Evolutionary conservation across 202 grass and related monocot genomes (phyloP).

Genomic region (Digitaria exilis): DNA sequence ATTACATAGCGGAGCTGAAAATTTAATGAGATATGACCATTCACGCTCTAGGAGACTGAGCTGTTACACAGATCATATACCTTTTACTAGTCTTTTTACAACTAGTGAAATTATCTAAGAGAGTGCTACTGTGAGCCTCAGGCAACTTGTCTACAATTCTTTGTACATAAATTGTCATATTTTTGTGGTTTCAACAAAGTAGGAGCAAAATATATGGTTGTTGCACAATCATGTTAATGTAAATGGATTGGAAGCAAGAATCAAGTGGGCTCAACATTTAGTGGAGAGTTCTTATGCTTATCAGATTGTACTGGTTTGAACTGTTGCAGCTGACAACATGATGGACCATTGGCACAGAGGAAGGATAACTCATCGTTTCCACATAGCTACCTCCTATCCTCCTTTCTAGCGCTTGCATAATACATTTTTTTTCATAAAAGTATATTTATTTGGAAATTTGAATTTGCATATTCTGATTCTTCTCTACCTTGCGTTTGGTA

Average conservation of each 20-base stretch:
- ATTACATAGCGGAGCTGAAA: neutral
- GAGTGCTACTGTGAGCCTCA: neutral
- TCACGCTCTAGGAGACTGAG: neutral
- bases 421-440: neutral
- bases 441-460: neutral
- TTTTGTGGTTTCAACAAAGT: neutral
- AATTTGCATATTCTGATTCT: slow-evolving; percentile 16
- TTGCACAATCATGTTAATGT: slow-evolving; percentile 3
- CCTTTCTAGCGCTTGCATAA: neutral
- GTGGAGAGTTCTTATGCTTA: neutral
- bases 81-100: neutral
- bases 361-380: neutral
- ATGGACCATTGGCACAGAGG: neutral
- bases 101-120: neutral
- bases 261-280: slow-evolving; percentile 30
- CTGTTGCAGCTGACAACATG: neutral
- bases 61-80: neutral
- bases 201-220: neutral
- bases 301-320: slow-evolving; percentile 2
- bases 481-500: neutral
- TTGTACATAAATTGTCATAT: neutral
- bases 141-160: neutral
- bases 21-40: neutral
- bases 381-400: neutral
- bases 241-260: neutral